Percentiles rank a stretch among this genome's conserved stretches.
These are phyloP conservation scores for Pestalotiopsis sp. DNA, from an alignment of 2,329 filamentous ascomycete species.

Conservation along the genomic window DNA sequence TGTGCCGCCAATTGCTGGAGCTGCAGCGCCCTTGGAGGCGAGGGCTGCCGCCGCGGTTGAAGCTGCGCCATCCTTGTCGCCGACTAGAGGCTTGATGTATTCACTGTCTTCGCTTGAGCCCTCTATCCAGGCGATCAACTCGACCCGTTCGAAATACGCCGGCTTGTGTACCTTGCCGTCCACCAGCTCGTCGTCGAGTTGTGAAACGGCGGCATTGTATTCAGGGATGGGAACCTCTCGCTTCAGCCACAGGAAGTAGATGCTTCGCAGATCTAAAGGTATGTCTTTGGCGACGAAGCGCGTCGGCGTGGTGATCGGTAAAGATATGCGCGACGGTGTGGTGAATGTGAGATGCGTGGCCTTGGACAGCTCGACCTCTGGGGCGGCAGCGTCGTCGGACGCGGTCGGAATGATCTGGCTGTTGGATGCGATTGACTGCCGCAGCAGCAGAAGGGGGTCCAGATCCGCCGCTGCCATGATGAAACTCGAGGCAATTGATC, in stretches of 20 bases:
- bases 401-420: conserved; percentile 74
- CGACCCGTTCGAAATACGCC: conserved; percentile 87
- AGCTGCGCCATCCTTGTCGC: conserved; percentile 57
- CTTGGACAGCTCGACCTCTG: conserved; percentile 68
- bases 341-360: conserved; percentile 82
- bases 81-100: conserved; percentile 83
- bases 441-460: conserved; percentile 82
- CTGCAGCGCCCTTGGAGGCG: conserved; percentile 39
- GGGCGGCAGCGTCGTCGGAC: conserved; percentile 64
- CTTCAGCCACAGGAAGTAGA: conserved; percentile 96
- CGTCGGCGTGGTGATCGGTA: conserved; percentile 74
- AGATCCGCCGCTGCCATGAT: conserved; percentile 63
- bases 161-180: conserved; percentile 79
- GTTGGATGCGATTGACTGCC: conserved; percentile 76
- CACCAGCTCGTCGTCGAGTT: conserved; percentile 77
- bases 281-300: conserved; percentile 81
- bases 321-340: conserved; percentile 58
- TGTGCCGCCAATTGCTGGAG: conserved; percentile 45
- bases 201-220: conserved; percentile 83
- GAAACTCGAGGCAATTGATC: conserved; percentile 14
- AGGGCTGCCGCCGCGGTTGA: conserved; percentile 42
- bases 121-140: conserved; percentile 91
- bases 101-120: conserved; percentile 89
- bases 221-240: conserved; percentile 87
- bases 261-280: conserved; percentile 84